Evolutionary conservation across 2,329 filamentous ascomycete species (phyloP), one percentile per base, ranked within the genome.

Genomic region (Blastomyces silverae): DNA sequence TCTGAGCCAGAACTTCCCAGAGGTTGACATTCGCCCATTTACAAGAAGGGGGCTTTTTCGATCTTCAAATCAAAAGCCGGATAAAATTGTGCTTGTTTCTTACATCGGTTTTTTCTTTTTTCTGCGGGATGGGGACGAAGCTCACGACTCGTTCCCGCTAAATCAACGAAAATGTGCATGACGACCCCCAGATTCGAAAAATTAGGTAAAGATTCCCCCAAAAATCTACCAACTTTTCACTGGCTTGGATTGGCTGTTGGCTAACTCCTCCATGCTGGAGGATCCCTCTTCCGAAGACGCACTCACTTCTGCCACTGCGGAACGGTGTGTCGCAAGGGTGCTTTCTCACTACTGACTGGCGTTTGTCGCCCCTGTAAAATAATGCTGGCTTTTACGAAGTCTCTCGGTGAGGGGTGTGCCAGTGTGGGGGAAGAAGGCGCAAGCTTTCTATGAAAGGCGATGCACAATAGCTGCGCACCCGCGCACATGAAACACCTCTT

Each of bases 401-500:
- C 20, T 48, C n/a, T 22, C 1, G 5, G 44, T 20, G 15, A 20
- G 17, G 17, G 17, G 44, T n/a, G n/a, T n/a, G n/a, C n/a, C n/a
- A n/a, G n/a, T n/a, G 17, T 17, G 3, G 44, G 15, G 44, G 17
- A n/a, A 20, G 44, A 46, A 20, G 17, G 44, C 44, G 44, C 44
- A 46, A 20, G 4, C 15, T 46, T 46, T 46, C 15, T 8, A 20
- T 20, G 17, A 20, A 46, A 46, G 20, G 17, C 1, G 44, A 46
- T 46, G 44, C 44, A 20, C 20, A 46, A 46, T 17, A n/a, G 6
- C 15, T 17, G 17, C 4, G 44, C 17, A 46, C 20, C 17, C 20
- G 11, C n/a, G 7, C 46, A 50, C 46, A 50, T 50, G n/a, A 50
- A 50, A 55, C 52, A 55, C 52, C 28, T 34, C 52, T 31, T 55